A percentile compares a stretch with the other conserved stretches of the same genome.
Evolutionary conservation across 2,329 filamentous ascomycete genomes (phyloP).

Genomic region (Aspergillus hiratsukae): DNA sequence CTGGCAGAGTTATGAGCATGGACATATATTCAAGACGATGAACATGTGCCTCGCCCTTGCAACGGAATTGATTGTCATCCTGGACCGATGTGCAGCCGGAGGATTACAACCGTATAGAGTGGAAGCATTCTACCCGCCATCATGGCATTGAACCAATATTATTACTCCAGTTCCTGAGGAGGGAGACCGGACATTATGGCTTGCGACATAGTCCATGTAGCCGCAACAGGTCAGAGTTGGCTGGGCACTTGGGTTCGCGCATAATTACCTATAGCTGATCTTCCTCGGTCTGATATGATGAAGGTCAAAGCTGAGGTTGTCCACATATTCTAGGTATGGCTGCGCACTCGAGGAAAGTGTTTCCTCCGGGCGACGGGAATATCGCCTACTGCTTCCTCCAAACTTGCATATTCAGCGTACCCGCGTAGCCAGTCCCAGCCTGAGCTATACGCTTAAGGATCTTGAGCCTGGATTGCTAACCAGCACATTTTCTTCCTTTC

Average conservation of each 20-base stretch:
- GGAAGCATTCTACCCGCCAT: not conserved
- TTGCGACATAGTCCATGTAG: not conserved
- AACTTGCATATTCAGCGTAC: no score
- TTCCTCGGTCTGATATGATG: not conserved
- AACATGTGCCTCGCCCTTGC: not conserved
- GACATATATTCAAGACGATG: not conserved
- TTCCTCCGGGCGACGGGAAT: no score
- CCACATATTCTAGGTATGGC: not conserved
- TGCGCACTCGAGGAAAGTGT: no score
- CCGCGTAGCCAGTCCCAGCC: no score
- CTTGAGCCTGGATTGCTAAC: no score
- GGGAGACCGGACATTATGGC: not conserved
- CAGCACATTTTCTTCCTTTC: no score
- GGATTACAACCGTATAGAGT: not conserved
- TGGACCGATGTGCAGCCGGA: not conserved
- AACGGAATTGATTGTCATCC: not conserved
- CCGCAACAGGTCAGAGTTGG: not conserved
- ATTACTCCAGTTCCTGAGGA: not conserved
- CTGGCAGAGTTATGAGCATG: not conserved
- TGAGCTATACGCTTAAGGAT: no score
- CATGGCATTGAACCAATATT: not conserved
- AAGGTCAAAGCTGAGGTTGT: not conserved
- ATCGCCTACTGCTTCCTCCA: no score
- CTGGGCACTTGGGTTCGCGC: not conserved
- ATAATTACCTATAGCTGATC: not conserved